These are phyloP conservation scores for Pneumocystis canis DNA, from an alignment of 1,139 yeast genomes.

Conservation along the genomic window DNA sequence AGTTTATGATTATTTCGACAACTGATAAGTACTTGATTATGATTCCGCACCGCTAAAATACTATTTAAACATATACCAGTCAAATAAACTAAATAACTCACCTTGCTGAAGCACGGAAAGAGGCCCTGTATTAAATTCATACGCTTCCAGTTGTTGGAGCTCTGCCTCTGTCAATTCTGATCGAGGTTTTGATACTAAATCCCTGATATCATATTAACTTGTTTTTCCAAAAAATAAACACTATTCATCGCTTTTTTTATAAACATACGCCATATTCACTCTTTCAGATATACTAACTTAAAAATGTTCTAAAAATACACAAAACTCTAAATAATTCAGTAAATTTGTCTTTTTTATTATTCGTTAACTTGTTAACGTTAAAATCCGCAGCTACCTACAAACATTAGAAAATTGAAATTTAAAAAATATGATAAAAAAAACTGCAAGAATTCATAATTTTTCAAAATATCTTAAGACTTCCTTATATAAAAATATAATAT, in stretches of 20 bases:
- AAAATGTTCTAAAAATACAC: background rate
- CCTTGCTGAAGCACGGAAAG: slow-evolving; percentile 59
- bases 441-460: background rate
- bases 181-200: slow-evolving; percentile 53
- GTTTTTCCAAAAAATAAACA: background rate
- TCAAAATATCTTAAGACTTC: background rate
- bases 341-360: background rate
- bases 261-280: background rate
- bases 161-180: slow-evolving; percentile 72
- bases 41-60: slow-evolving; percentile 45
- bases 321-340: background rate
- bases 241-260: background rate
- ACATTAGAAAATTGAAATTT: background rate
- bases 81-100: background rate
- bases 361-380: background rate
- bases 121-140: slow-evolving; percentile 84
- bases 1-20: slow-evolving; percentile 87
- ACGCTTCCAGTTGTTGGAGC: slow-evolving; percentile 64
- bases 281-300: background rate
- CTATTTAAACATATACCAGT: background rate
- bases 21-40: slow-evolving; percentile 69
- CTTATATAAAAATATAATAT: background rate
- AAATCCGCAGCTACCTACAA: background rate
- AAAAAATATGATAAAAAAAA: background rate
- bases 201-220: slow-evolving; percentile 29